These are phyloP conservation scores for Ceratocystis cubensis DNA, from an alignment of 2,329 filamentous ascomycete species.

Conservation along the genomic window DNA sequence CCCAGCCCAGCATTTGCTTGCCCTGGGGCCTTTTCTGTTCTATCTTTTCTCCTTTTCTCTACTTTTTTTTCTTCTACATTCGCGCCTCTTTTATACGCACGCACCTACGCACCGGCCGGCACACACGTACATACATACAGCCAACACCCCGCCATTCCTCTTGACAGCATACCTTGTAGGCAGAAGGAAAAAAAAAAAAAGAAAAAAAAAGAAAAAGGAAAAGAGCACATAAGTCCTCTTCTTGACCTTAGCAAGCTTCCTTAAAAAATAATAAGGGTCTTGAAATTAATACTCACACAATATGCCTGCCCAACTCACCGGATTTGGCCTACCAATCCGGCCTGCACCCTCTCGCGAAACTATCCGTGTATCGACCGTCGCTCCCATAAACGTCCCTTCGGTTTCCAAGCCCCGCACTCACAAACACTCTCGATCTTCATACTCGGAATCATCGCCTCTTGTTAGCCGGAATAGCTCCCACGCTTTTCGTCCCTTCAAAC, in stretches of 20 bases:
- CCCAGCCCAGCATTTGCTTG: not conserved
- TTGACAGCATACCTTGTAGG: conserved; percentile 5
- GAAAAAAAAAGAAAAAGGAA: not conserved
- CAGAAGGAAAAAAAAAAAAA: not conserved
- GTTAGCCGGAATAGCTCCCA: conserved; percentile 47
- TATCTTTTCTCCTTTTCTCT: not conserved
- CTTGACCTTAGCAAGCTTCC: conserved; percentile 3
- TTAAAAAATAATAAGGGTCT: conserved; percentile 1
- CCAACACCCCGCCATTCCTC: not conserved
- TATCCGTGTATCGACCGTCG: conserved; percentile 18
- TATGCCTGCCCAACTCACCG: conserved; percentile 29
- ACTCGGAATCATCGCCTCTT: conserved; percentile 47
- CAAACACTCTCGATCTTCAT: conserved; percentile 50
- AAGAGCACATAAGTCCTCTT: not conserved
- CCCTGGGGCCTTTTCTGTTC: not conserved
- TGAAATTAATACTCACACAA: conserved; percentile 11
- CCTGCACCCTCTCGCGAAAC: conserved; percentile 27
- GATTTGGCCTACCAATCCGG: conserved; percentile 28
- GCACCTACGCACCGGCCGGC: conserved; percentile 1
- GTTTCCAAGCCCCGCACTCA: conserved; percentile 31
- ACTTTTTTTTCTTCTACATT: not conserved
- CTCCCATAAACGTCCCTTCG: conserved; percentile 17
- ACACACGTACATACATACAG: conserved; percentile 5
- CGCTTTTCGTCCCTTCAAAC: conserved; percentile 48
- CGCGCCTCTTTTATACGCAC: conserved; percentile 4